These are phyloP conservation scores for Ganoderma leucocontextum DNA, from an alignment of 1,284 basidiomycete species.

Conservation along the genomic window DNA sequence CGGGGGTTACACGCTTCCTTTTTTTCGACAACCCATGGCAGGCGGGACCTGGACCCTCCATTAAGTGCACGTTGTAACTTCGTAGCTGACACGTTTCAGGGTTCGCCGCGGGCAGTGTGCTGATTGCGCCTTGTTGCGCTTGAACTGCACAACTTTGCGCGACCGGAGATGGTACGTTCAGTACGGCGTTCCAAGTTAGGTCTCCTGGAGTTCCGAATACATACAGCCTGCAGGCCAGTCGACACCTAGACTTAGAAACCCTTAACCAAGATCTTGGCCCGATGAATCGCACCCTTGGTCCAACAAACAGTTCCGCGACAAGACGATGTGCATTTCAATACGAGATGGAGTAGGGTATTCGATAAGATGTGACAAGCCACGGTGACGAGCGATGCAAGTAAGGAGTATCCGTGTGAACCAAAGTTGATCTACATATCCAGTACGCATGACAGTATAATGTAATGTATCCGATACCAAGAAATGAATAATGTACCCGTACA, in stretches of 20 bases:
- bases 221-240: no score
- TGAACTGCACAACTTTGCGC: neutral
- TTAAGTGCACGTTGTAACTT: neutral
- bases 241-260: no score
- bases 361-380: neutral
- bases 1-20: neutral
- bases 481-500: constrained; percentile 3
- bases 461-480: constrained; percentile 7
- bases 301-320: neutral
- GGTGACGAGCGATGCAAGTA: no score
- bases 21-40: neutral
- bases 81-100: neutral
- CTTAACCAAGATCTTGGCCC: no score
- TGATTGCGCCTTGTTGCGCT: neutral
- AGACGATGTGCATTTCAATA: neutral
- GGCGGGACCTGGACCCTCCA: neutral
- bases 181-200: no score
- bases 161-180: neutral
- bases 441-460: neutral
- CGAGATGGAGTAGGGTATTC: neutral
- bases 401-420: neutral
- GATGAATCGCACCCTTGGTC: neutral
- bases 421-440: neutral
- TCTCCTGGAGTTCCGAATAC: no score
- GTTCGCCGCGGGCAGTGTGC: neutral